Evolutionary conservation across 257 asterid species (phyloP).

Genomic region (Lycium ferocissimum): DNA sequence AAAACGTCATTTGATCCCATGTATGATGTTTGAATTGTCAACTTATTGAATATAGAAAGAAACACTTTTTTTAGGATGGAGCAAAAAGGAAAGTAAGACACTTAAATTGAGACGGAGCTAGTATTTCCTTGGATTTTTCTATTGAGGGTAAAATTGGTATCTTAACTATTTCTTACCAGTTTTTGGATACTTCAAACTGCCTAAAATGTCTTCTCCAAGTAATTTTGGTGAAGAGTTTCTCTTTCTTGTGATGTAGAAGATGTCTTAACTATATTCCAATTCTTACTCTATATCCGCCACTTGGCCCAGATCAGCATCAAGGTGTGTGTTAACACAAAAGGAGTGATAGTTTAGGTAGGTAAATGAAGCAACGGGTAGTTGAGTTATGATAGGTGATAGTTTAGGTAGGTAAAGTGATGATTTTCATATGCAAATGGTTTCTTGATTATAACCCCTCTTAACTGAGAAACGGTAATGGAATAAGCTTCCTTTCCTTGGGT

Average conservation of each 20-base stretch:
- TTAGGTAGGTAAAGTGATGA: neutral
- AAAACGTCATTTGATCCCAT: too few relatives aligned
- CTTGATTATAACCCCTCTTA: neutral
- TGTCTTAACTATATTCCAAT: too few relatives aligned
- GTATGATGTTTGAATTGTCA: too few relatives aligned
- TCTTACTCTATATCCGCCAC: too few relatives aligned
- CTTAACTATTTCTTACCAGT: neutral
- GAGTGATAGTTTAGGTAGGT: too few relatives aligned
- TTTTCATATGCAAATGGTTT: constrained; percentile 6
- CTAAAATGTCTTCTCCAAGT: neutral
- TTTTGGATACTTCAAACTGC: neutral
- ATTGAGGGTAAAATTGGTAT: neutral
- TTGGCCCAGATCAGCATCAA: neutral
- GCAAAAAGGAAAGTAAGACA: too few relatives aligned
- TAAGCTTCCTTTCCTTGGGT: neutral
- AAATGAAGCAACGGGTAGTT: neutral
- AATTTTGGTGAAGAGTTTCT: neutral
- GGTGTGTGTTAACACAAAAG: too few relatives aligned
- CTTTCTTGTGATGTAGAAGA: neutral
- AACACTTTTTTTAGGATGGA: too few relatives aligned
- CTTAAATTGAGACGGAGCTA: too few relatives aligned
- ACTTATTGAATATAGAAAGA: too few relatives aligned
- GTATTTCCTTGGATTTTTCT: neutral
- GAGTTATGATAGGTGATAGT: neutral
- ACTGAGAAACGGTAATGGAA: neutral